Conservation (phyloP, 345 rosid species). For the Populus alba region DNA sequence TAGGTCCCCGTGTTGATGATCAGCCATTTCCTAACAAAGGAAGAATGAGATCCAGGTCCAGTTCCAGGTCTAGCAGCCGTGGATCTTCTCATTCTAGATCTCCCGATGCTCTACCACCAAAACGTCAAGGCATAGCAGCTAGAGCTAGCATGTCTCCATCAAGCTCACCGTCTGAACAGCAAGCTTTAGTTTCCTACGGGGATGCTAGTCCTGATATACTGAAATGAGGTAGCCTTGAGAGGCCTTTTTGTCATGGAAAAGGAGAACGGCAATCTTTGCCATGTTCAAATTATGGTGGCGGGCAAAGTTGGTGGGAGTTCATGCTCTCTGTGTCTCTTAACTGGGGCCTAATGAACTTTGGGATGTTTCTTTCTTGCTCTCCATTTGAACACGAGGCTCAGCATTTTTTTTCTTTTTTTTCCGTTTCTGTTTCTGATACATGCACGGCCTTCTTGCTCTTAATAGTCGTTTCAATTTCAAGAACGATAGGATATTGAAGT, state of each 20-base stretch:
- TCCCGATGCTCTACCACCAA: conserved; percentile 36
- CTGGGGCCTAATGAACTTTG: neutral
- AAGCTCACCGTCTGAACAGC: conserved; percentile 60
- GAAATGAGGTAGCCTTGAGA: conserved; percentile 16
- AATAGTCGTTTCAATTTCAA: neutral
- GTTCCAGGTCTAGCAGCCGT: conserved; percentile 34
- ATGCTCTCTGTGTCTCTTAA: neutral
- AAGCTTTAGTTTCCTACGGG: conserved; percentile 79
- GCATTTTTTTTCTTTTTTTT: neutral
- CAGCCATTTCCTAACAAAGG: conserved; percentile 31
- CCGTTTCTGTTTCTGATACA: neutral
- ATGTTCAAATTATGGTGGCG: neutral
- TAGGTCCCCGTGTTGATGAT: conserved; percentile 49
- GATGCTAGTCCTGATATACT: conserved; percentile 51
- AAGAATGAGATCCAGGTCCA: conserved; percentile 27
- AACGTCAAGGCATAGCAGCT: conserved; percentile 22
- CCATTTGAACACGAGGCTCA: neutral
- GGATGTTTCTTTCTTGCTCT: neutral
- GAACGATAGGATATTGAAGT: neutral
- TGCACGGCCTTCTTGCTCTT: too few species aligned
- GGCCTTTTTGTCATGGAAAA: neutral
- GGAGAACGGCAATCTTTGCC: neutral
- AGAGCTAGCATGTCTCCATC: conserved; percentile 48
- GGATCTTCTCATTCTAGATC: conserved; percentile 43
- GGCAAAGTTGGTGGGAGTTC: neutral